phyloP scores from a whole-genome alignment of 768 basidiomycete species.

The Podaxis sp. region DNA sequence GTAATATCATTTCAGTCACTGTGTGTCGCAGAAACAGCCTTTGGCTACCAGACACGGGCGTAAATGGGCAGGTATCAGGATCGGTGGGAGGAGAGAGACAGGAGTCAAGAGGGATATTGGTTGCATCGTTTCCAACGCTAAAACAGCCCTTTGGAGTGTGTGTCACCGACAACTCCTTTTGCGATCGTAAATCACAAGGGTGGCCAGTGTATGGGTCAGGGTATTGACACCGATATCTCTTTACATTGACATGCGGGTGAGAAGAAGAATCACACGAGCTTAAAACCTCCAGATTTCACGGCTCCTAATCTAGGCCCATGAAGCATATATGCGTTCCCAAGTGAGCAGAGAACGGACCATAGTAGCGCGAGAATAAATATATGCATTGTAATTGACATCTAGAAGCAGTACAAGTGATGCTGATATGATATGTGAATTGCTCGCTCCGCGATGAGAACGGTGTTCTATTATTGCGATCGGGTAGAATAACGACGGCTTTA shows the following conservation, averaged over 20 bases:
- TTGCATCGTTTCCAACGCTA: constrained; percentile 9
- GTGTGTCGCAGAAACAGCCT: constrained; percentile 1
- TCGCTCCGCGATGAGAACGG: constrained; percentile 16
- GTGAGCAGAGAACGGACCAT: constrained; percentile 12
- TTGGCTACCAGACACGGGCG: background rate
- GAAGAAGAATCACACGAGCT: constrained; percentile 3
- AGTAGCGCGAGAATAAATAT: constrained; percentile 15
- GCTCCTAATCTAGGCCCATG: background rate
- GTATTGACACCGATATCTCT: background rate
- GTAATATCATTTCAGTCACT: constrained; percentile 1
- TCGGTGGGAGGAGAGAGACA: background rate
- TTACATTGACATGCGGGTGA: background rate
- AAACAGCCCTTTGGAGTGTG: background rate
- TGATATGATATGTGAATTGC: constrained; percentile 16
- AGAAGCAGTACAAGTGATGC: constrained; percentile 15
- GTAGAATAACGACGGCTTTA: constrained; percentile 4
- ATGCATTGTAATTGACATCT: constrained; percentile 12
- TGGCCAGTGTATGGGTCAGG: background rate
- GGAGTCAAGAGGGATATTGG: constrained; percentile 1
- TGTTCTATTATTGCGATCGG: constrained; percentile 15
- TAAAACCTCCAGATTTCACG: background rate
- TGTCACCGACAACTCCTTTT: constrained; percentile 5
- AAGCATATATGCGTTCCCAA: background rate
- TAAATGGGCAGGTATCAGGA: constrained; percentile 7
- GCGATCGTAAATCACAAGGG: constrained; percentile 2